Percentiles rank a stretch among this genome's conserved stretches.
Evolutionary conservation across 192 early-diverging fungal species (phyloP).

Genomic region (Polychytrium aggregatum): DNA sequence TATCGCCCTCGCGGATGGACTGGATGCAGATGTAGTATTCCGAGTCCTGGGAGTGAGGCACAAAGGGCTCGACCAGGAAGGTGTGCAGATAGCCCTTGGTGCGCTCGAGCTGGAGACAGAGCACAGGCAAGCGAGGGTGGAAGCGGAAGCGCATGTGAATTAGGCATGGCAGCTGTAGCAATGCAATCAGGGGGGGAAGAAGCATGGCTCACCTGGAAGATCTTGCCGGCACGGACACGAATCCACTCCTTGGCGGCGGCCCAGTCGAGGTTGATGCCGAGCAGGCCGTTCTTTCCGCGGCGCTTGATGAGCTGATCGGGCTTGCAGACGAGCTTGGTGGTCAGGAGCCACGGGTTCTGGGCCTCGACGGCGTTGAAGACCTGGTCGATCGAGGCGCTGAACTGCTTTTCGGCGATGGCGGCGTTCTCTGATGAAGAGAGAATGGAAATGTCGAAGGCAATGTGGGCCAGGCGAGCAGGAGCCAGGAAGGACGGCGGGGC

Average conservation of each 20-base stretch:
- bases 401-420: slow-evolving; percentile 1
- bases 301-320: slow-evolving; percentile 98
- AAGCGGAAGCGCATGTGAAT: too few species aligned
- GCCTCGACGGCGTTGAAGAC: slow-evolving; percentile 63
- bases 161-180: too few species aligned
- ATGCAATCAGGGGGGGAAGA: not conserved
- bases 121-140: too few species aligned
- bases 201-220: slow-evolving; percentile 50
- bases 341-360: slow-evolving; percentile 74
- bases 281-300: slow-evolving; percentile 89
- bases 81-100: slow-evolving; percentile 82
- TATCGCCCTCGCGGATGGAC: slow-evolving; percentile 87
- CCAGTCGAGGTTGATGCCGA: slow-evolving; percentile 90
- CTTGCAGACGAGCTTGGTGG: slow-evolving; percentile 85
- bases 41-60: slow-evolving; percentile 79
- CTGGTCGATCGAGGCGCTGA: slow-evolving; percentile 35
- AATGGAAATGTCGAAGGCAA: slow-evolving; percentile 57
- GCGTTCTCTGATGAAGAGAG: slow-evolving; percentile 26
- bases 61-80: slow-evolving; percentile 91
- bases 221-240: slow-evolving; percentile 73
- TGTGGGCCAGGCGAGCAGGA: slow-evolving; percentile 59
- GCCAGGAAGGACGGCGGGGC: slow-evolving; percentile 53
- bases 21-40: slow-evolving; percentile 98
- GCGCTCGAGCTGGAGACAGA: slow-evolving; percentile 55
- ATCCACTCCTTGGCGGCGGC: slow-evolving; percentile 80